Conservation (phyloP, 208 protist genomes). For the Endotrypanum monterogeii region DNA sequence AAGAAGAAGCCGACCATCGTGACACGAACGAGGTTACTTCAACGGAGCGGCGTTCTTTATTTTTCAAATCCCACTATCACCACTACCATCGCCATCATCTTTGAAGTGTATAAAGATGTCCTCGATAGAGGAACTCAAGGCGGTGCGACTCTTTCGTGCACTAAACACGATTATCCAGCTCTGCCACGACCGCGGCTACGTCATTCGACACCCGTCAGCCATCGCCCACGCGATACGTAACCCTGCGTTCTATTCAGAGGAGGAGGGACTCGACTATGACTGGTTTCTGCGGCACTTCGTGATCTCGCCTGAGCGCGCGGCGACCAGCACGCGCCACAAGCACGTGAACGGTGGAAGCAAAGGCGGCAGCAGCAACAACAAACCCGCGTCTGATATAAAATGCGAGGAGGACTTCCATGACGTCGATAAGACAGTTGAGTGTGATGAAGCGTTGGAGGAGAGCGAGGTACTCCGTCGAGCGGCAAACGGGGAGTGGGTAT, state of each 20-base stretch:
- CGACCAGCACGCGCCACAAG: constrained; percentile 13
- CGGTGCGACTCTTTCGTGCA: constrained; percentile 78
- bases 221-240: constrained; percentile 61
- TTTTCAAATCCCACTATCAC: not conserved
- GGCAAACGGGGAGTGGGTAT: constrained; percentile 39
- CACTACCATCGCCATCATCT: too few relatives aligned
- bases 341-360: too few relatives aligned
- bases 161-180: constrained; percentile 81
- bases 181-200: constrained; percentile 76
- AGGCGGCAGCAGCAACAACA: not conserved
- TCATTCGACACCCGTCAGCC: constrained; percentile 69
- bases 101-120: constrained; percentile 38
- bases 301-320: constrained; percentile 31
- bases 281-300: constrained; percentile 78
- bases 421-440: constrained; percentile 1
- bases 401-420: constrained; percentile 24
- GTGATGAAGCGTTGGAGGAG: constrained; percentile 22
- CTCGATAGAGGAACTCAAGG: constrained; percentile 71
- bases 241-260: constrained; percentile 33
- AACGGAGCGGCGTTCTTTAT: not conserved
- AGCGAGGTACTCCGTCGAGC: constrained; percentile 35
- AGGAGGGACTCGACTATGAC: constrained; percentile 63
- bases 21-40: not conserved
- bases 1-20: not conserved
- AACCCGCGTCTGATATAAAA: not conserved